A percentile compares a stretch with the other conserved stretches of the same genome.
Conservation (phyloP, 805 yeast genomes). For the Myxozyma monticola region DNA sequence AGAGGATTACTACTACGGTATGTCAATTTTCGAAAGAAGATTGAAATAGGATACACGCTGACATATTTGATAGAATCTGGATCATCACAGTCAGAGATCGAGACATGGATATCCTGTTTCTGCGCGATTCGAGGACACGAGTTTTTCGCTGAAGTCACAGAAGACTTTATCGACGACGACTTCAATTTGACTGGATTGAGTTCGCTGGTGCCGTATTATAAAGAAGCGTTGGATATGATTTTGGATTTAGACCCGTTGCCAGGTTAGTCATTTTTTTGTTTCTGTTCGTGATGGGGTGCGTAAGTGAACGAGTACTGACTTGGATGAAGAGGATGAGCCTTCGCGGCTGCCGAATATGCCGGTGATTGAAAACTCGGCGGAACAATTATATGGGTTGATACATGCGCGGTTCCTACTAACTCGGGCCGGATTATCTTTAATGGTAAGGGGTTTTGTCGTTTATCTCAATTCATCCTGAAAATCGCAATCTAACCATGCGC, state of each 20-base stretch:
- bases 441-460: conserved; percentile 31
- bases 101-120: conserved; percentile 80
- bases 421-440: conserved; percentile 79
- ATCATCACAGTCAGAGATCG: conserved; percentile 48
- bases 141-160: conserved; percentile 86
- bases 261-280: too few species aligned
- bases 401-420: conserved; percentile 90
- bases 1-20: conserved; percentile 29
- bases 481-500: background rate
- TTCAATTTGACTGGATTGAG: conserved; percentile 90
- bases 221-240: conserved; percentile 88
- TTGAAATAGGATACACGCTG: conserved; percentile 5
- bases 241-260: conserved; percentile 89
- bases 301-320: too few species aligned
- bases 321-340: conserved; percentile 37
- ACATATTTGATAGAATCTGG: conserved; percentile 28
- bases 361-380: conserved; percentile 84
- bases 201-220: conserved; percentile 81
- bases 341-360: conserved; percentile 68
- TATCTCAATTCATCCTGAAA: background rate
- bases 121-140: conserved; percentile 81
- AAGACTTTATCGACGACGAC: conserved; percentile 93
- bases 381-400: conserved; percentile 85
- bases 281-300: conserved; percentile 41
- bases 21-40: conserved; percentile 29